A percentile compares a stretch with the other conserved stretches of the same genome.
phyloP scores from a whole-genome alignment of 2,329 filamentous ascomycete genomes.

The Falciphora oryzae region DNA sequence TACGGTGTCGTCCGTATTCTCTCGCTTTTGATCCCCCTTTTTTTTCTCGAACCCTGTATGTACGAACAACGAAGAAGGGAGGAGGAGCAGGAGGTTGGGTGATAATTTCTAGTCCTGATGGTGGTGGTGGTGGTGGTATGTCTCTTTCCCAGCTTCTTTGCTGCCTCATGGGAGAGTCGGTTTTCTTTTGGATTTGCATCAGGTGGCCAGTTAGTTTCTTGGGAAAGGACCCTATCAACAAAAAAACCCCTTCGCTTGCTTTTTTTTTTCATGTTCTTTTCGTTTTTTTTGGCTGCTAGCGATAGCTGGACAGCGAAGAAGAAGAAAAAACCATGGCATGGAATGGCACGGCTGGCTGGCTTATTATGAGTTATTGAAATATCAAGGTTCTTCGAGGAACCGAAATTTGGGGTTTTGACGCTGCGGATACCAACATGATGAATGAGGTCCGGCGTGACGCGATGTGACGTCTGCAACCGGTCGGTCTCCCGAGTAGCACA shows the following conservation, averaged over 20 bases:
- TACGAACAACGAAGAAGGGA: neutral
- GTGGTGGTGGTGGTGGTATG: neutral
- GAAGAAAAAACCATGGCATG: neutral
- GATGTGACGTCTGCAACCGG: neutral
- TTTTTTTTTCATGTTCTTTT: neutral
- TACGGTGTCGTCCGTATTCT: neutral
- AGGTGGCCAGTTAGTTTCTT: no score
- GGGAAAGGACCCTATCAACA: no score
- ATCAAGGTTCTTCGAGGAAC: neutral
- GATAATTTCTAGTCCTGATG: neutral
- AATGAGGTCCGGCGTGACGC: neutral
- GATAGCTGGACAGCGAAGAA: no score
- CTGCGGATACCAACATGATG: neutral
- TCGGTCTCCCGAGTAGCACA: no score
- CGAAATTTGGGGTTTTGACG: neutral
- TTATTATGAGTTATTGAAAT: neutral
- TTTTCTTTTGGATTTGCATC: neutral
- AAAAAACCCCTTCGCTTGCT: neutral
- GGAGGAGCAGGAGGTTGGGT: neutral
- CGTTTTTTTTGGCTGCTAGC: neutral
- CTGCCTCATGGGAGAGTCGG: neutral
- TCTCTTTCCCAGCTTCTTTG: neutral
- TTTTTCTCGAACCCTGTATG: neutral
- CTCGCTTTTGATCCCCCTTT: neutral
- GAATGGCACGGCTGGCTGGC: neutral